Conservation (phyloP, 2,329 filamentous ascomycete species). For the Talaromyces amestolkiae region DNA sequence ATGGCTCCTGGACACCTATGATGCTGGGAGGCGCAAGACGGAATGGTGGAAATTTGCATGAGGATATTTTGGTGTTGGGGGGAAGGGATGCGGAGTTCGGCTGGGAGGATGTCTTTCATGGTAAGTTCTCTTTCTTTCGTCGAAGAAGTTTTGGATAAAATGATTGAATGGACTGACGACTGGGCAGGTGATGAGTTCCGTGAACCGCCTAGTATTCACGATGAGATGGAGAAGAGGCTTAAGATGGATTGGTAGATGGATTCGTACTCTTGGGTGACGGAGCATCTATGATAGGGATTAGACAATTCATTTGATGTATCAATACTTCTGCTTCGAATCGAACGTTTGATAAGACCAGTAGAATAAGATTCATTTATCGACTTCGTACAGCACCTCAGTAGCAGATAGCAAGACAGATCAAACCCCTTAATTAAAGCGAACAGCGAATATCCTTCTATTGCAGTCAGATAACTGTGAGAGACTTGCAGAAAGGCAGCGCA, state of each 20-base stretch:
- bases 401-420: neutral
- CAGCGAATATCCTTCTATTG: neutral
- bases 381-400: neutral
- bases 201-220: slow-evolving; percentile 71
- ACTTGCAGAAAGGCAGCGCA: neutral
- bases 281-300: neutral
- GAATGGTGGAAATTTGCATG: slow-evolving; percentile 66
- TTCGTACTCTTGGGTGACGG: neutral
- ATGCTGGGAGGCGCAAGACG: slow-evolving; percentile 58
- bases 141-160: neutral
- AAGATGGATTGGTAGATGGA: slow-evolving; percentile 61
- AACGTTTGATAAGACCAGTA: neutral
- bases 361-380: neutral
- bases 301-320: slow-evolving; percentile 10
- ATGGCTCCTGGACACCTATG: slow-evolving; percentile 71
- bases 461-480: neutral
- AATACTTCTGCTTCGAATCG: neutral
- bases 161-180: neutral
- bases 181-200: slow-evolving; percentile 64
- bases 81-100: slow-evolving; percentile 73
- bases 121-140: slow-evolving; percentile 41
- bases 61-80: slow-evolving; percentile 70
- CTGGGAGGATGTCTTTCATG: slow-evolving; percentile 93
- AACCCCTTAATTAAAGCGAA: neutral
- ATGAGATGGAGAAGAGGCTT: slow-evolving; percentile 90